These are phyloP conservation scores for Blepharisma stoltei DNA, from an alignment of 73 alveolate species.

Conservation along the genomic window DNA sequence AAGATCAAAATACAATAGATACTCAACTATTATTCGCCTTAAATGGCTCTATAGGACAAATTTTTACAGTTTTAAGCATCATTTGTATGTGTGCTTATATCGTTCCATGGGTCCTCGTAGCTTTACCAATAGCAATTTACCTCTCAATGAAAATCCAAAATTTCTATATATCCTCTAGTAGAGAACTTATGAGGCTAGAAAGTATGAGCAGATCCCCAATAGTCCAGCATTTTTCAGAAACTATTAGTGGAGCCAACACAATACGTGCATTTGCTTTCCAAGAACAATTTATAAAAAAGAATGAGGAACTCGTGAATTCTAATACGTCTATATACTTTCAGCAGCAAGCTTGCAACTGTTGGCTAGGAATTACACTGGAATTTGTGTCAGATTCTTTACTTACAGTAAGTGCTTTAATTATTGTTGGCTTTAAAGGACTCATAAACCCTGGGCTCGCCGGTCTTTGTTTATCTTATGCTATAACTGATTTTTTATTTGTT, in stretches of 20 bases:
- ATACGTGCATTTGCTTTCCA: slow-evolving; percentile 71
- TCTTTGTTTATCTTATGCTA: slow-evolving; percentile 49
- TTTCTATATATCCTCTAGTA: slow-evolving; percentile 65
- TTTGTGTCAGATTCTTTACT: slow-evolving; percentile 54
- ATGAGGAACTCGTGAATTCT: slow-evolving; percentile 44
- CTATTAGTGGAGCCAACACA: slow-evolving; percentile 63
- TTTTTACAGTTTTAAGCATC: slow-evolving; percentile 43
- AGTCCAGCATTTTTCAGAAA: slow-evolving; percentile 67
- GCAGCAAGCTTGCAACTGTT: slow-evolving; percentile 1
- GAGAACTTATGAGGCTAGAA: slow-evolving; percentile 80
- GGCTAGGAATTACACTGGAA: slow-evolving; percentile 29
- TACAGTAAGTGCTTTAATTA: slow-evolving; percentile 36
- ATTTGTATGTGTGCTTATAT: slow-evolving; percentile 44
- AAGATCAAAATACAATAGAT: slow-evolving; percentile 66
- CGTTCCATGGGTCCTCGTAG: slow-evolving; percentile 17
- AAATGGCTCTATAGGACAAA: slow-evolving; percentile 40
- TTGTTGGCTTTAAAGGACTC: slow-evolving; percentile 40
- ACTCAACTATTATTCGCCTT: slow-evolving; percentile 9
- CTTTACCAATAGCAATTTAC: slow-evolving; percentile 23
- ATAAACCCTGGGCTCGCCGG: slow-evolving; percentile 48
- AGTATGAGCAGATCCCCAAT: slow-evolving; percentile 73
- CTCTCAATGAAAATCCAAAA: slow-evolving; percentile 42
- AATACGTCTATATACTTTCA: slow-evolving; percentile 34
- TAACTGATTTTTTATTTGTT: too few species aligned
- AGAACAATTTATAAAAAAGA: slow-evolving; percentile 34